Conservation (phyloP, 2,329 filamentous ascomycete species). For the Calonectria hongkongensis region DNA sequence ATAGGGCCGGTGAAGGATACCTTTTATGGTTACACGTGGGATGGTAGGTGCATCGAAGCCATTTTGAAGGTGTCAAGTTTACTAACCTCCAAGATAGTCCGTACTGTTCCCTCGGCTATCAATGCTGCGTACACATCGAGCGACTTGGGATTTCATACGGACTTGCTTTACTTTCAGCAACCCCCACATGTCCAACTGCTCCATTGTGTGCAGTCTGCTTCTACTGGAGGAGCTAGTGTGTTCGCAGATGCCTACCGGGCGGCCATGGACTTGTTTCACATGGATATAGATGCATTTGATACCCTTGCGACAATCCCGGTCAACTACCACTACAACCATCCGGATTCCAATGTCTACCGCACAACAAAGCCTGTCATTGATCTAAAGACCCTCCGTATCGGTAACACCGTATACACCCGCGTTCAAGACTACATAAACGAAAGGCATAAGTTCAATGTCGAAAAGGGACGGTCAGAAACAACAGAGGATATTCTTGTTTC, state of each 20-base stretch:
- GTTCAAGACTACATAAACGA: background rate
- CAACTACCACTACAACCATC: slow-evolving; percentile 38
- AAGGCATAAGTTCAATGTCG: background rate
- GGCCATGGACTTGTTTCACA: background rate
- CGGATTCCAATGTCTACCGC: slow-evolving; percentile 32
- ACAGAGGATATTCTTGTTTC: background rate
- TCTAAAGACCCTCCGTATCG: background rate
- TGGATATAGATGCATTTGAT: background rate
- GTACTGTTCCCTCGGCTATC: background rate
- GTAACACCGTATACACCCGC: background rate
- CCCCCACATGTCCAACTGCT: background rate
- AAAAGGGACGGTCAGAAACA: background rate
- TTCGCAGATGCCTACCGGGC: background rate
- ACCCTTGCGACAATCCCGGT: slow-evolving; percentile 21
- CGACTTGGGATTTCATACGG: background rate
- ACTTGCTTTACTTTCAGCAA: background rate
- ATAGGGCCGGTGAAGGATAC: background rate
- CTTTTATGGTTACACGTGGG: background rate
- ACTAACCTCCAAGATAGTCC: background rate
- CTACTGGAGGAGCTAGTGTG: background rate
- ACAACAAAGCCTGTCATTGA: slow-evolving; percentile 37
- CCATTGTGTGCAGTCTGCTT: background rate
- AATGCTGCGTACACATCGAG: background rate
- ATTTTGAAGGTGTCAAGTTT: background rate
- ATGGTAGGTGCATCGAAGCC: background rate